Evolutionary conservation across 176 grass and related monocot genomes (phyloP).

Genomic region (Aechmea fasciata): DNA sequence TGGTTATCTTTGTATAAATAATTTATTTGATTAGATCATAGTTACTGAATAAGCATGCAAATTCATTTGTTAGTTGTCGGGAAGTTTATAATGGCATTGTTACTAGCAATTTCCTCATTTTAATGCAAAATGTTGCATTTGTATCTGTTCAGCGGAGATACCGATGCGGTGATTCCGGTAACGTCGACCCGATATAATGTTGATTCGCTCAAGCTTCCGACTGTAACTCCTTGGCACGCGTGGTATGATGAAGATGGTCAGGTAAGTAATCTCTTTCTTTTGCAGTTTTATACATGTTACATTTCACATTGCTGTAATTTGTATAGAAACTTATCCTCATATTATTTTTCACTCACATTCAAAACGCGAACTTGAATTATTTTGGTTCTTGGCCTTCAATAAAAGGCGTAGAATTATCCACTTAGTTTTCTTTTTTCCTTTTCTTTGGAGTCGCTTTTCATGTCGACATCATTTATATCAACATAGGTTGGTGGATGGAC

Average conservation of each 20-base stretch:
- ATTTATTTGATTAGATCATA: no score
- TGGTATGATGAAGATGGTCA: constrained; percentile 88
- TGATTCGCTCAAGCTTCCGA: constrained; percentile 76
- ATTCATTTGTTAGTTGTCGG: background rate
- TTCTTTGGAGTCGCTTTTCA: background rate
- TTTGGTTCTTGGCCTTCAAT: background rate
- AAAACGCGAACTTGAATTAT: background rate
- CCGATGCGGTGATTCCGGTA: constrained; percentile 83
- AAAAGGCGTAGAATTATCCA: background rate
- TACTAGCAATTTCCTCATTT: background rate
- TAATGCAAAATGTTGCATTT: constrained; percentile 9
- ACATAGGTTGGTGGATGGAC: constrained; percentile 93
- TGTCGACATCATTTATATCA: constrained; percentile 18
- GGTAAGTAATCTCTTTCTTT: constrained; percentile 33
- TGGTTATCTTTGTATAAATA: no score
- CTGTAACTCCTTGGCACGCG: constrained; percentile 66
- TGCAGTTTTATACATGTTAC: constrained; percentile 1
- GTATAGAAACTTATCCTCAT: background rate
- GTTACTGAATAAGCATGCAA: background rate
- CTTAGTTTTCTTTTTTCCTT: background rate
- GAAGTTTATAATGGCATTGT: background rate
- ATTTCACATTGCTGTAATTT: background rate
- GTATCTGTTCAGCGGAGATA: constrained; percentile 66
- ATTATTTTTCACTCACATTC: background rate
- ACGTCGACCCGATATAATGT: constrained; percentile 85